phyloP scores from a whole-genome alignment of 768 basidiomycete genomes.

The Xanthoconium stramineum region DNA sequence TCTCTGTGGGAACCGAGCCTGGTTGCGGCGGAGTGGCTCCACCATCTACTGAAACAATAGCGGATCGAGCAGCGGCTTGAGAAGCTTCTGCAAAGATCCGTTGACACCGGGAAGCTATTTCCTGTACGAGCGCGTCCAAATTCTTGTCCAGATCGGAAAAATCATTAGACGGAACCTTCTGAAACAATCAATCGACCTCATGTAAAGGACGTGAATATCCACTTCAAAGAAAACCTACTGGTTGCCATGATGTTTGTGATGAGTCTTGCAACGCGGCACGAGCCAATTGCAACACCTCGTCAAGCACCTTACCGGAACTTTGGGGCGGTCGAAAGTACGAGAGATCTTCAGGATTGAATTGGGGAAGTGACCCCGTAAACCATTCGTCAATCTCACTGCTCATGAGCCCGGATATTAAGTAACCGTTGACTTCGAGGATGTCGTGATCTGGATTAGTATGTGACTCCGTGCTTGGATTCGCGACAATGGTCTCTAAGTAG shows the following conservation, averaged over 20 bases:
- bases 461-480: slow-evolving; percentile 51
- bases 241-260: slow-evolving; percentile 47
- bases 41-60: slow-evolving; percentile 37
- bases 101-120: slow-evolving; percentile 59
- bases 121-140: slow-evolving; percentile 60
- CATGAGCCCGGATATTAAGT: slow-evolving; percentile 68
- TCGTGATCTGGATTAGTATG: slow-evolving; percentile 55
- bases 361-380: slow-evolving; percentile 60
- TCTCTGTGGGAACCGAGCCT: slow-evolving; percentile 30
- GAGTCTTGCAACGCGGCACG: slow-evolving; percentile 46
- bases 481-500: slow-evolving; percentile 44
- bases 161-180: slow-evolving; percentile 50
- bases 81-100: slow-evolving; percentile 61
- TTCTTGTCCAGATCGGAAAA: slow-evolving; percentile 63
- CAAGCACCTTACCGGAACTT: slow-evolving; percentile 24
- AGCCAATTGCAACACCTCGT: slow-evolving; percentile 46
- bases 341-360: slow-evolving; percentile 33
- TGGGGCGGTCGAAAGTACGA: slow-evolving; percentile 21
- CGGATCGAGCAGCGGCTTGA: slow-evolving; percentile 61
- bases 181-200: slow-evolving; percentile 30
- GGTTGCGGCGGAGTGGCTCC: slow-evolving; percentile 29
- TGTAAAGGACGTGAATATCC: slow-evolving; percentile 22
- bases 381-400: slow-evolving; percentile 72
- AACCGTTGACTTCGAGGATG: slow-evolving; percentile 76
- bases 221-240: slow-evolving; percentile 42